Base-by-base conservation (phyloP, 129 eudicot species). In the Flaveria ramosissima region DNA sequence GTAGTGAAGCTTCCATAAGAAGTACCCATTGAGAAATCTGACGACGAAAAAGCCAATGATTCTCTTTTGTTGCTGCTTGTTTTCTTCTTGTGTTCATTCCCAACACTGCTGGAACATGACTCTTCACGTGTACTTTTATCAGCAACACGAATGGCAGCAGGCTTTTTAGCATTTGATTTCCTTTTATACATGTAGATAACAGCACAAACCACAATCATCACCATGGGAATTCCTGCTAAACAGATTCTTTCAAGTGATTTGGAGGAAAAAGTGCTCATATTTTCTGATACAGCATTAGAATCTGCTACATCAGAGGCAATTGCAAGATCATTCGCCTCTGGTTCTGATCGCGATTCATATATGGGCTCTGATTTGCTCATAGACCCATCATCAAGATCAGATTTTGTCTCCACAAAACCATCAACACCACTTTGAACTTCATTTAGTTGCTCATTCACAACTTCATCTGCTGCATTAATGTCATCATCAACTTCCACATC, bases 1-100 rank as follows among this genome's bases (percentile, higher is more conserved):
- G 98, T 93, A 43, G 98, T 93, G 88, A 93, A 93, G 88, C 98
- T 93, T 76, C 98, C 98, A 64, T 93, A 93, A 50, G 98, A 91
- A n/a, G 92, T 85, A 39, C 73, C 85, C 69, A 39, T 84, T 0
- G 96, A 83, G 70, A 45, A 82, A 48, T 88, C 97, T 1, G 91
- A 77, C 2, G 98, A 89, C 45, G 97, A 89, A 60, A 92, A 80
- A 59, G 92, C 89, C 76, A 85, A 73, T 4, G 97, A 89, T 79
- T 90, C 98, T 76, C 91, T 83, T 76, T 88, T 89, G 67, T 72
- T 66, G 73, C 53, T 53, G 72, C 21, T 81, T 36, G 77, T 39
- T 74, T 76, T 89, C 86, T 80, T 86, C 75, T 84, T 88, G 21
- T 79, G 41, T 73, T 92, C 86, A 9, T 81, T 84, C 72, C 82